A percentile compares a stretch with the other conserved stretches of the same genome.
These are phyloP conservation scores for Daldinia childiae DNA, from an alignment of 495 filamentous ascomycete genomes.

Conservation along the genomic window DNA sequence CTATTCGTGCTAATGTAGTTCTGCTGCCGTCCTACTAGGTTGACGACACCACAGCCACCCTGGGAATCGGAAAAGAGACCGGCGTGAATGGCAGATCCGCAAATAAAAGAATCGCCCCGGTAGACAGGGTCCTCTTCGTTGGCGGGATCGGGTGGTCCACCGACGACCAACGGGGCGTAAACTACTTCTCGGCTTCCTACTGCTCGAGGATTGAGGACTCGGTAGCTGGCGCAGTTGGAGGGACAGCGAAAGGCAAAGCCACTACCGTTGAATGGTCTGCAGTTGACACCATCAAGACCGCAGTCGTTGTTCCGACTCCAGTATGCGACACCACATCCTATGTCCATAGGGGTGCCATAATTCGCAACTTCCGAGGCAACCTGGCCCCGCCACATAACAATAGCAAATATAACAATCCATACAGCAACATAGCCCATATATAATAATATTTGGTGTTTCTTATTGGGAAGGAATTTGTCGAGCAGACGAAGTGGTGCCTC, in stretches of 20 bases:
- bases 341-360: conserved; percentile 70
- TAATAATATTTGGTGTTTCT: conserved; percentile 65
- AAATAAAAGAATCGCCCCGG: conserved; percentile 85
- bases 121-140: conserved; percentile 65
- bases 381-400: conserved; percentile 71
- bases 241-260: conserved; percentile 82
- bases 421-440: conserved; percentile 69
- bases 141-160: conserved; percentile 67
- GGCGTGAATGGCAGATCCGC: conserved; percentile 80
- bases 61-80: conserved; percentile 72
- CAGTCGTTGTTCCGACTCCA: conserved; percentile 78
- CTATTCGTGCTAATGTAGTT: conserved; percentile 66
- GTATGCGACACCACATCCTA: conserved; percentile 71
- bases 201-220: conserved; percentile 74
- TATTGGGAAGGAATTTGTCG: conserved; percentile 70
- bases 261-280: conserved; percentile 78
- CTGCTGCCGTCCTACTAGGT: conserved; percentile 71
- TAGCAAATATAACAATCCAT: conserved; percentile 78
- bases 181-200: conserved; percentile 77
- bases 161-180: conserved; percentile 77
- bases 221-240: conserved; percentile 72
- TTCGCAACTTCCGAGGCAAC: conserved; percentile 72
- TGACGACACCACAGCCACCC: conserved; percentile 81
- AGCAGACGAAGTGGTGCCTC: conserved; percentile 71
- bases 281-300: conserved; percentile 80